Percentiles rank a stretch among this genome's conserved stretches.
These are phyloP conservation scores for Aspergillus sclerotialis DNA, from an alignment of 2,329 filamentous ascomycete species.

Conservation along the genomic window DNA sequence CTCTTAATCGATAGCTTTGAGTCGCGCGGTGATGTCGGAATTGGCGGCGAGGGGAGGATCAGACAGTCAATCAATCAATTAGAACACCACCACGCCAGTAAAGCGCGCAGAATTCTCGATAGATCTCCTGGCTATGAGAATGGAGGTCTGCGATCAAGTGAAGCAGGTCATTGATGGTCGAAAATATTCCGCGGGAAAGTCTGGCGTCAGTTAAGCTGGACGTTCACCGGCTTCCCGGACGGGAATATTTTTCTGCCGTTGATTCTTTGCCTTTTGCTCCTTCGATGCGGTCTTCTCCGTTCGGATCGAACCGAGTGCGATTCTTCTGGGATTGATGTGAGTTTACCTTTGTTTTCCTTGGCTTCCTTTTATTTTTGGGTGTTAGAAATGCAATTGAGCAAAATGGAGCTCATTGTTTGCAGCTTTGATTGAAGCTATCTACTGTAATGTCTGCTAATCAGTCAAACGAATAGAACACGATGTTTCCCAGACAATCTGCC, in stretches of 20 bases:
- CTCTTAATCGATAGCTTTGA: constrained; percentile 9
- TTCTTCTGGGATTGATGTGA: not conserved
- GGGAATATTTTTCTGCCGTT: constrained; percentile 36
- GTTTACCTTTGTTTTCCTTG: not conserved
- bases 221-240: constrained; percentile 33
- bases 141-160: constrained; percentile 5
- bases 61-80: too few species aligned
- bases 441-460: not conserved
- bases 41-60: constrained; percentile 14
- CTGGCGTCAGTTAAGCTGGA: constrained; percentile 32
- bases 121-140: constrained; percentile 4
- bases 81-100: constrained; percentile 18
- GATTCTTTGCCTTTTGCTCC: constrained; percentile 3
- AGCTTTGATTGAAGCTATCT: not conserved
- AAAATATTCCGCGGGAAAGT: not conserved
- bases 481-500: constrained; percentile 24
- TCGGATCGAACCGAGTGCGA: not conserved
- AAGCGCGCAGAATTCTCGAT: constrained; percentile 11
- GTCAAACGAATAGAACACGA: constrained; percentile 11
- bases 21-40: constrained; percentile 10
- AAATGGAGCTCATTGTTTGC: not conserved
- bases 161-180: constrained; percentile 11
- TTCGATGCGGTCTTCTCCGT: not conserved
- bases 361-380: not conserved
- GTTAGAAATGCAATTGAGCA: not conserved